A percentile compares a stretch with the other conserved stretches of the same genome.
phyloP scores from a whole-genome alignment of 1,139 yeast species.

The Blastobotrys niveus region DNA sequence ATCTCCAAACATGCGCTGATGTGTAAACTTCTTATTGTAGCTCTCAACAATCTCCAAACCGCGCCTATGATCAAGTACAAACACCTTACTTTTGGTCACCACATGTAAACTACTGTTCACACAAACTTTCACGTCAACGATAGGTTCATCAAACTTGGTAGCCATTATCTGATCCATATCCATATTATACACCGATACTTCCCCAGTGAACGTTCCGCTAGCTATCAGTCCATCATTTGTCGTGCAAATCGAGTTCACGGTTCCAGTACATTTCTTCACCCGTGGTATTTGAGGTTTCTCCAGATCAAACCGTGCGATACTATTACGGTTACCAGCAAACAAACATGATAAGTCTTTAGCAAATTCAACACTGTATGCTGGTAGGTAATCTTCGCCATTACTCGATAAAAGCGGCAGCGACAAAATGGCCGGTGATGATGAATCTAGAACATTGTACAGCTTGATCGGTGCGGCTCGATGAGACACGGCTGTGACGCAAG shows the following conservation, averaged over 20 bases:
- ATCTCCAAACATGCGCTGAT: neutral
- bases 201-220: slow-evolving; percentile 21
- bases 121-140: neutral
- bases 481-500: slow-evolving; percentile 24
- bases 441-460: slow-evolving; percentile 25
- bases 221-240: slow-evolving; percentile 8
- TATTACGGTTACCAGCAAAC: slow-evolving; percentile 23
- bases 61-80: neutral
- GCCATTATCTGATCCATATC: neutral
- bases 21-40: neutral
- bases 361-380: slow-evolving; percentile 21
- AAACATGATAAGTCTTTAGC: slow-evolving; percentile 6
- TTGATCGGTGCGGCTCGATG: slow-evolving; percentile 30
- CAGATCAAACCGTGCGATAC: slow-evolving; percentile 27
- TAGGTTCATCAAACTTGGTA: neutral
- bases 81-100: neutral
- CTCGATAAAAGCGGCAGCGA: slow-evolving; percentile 24
- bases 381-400: slow-evolving; percentile 18
- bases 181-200: slow-evolving; percentile 17
- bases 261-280: neutral
- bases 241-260: slow-evolving; percentile 3
- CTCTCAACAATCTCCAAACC: neutral
- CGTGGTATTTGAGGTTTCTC: slow-evolving; percentile 1
- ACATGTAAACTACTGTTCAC: neutral
- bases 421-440: slow-evolving; percentile 19